Conservation (phyloP, 352 stramenopile species). For the Thalassiosira hispida region DNA sequence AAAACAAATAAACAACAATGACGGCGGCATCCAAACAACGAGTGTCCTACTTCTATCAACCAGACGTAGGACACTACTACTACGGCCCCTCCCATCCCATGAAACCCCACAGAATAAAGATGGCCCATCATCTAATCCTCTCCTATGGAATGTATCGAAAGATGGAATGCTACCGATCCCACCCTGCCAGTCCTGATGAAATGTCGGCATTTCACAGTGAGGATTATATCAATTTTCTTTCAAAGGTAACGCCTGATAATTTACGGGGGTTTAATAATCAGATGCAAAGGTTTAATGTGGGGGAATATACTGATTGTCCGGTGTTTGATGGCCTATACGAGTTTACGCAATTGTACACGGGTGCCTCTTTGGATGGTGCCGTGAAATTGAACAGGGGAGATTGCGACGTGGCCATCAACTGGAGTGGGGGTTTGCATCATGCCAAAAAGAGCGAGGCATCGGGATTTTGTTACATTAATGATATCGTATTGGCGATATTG, state of each 20-base stretch:
- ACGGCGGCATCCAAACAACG: constrained; percentile 61
- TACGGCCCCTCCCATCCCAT: constrained; percentile 95
- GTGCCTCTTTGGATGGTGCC: constrained; percentile 95
- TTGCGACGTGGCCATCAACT: constrained; percentile 98
- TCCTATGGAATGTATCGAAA: constrained; percentile 98
- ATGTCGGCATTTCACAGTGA: constrained; percentile 96
- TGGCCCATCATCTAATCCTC: constrained; percentile 98
- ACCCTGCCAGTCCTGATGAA: constrained; percentile 87
- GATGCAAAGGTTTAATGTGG: constrained; percentile 91
- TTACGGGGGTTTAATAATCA: constrained; percentile 86
- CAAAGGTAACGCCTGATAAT: constrained; percentile 94
- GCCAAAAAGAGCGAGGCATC: constrained; percentile 96
- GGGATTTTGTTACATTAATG: constrained; percentile 97
- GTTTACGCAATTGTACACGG: constrained; percentile 97
- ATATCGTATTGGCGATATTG: constrained; percentile 98
- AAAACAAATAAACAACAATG: constrained; percentile 1
- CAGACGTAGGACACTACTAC: constrained; percentile 94
- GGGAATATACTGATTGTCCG: constrained; percentile 96
- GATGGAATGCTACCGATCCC: constrained; percentile 97
- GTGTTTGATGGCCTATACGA: constrained; percentile 99
- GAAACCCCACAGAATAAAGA: constrained; percentile 98
- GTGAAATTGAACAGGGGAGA: constrained; percentile 95
- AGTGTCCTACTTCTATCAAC: constrained; percentile 86
- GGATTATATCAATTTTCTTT: constrained; percentile 98
- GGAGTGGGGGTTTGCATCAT: constrained; percentile 97